Conservation (phyloP, 1,284 basidiomycete species). For the Ceratobasidium sp. region DNA sequence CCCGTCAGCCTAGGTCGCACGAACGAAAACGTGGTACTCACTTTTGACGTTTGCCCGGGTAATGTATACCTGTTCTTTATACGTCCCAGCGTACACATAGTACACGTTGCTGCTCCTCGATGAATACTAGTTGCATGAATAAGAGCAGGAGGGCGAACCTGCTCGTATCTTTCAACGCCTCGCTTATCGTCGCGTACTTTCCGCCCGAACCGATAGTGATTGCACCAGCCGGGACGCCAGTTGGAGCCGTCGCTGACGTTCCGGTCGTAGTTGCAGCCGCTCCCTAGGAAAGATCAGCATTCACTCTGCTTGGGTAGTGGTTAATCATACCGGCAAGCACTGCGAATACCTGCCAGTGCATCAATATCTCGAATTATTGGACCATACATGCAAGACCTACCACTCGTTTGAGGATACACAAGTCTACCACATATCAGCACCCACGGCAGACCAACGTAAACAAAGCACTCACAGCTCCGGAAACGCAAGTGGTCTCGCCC, state of each 20-base stretch:
- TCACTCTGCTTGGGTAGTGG: neutral
- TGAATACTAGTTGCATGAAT: conserved; percentile 19
- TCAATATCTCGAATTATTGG: neutral
- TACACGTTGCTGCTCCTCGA: neutral
- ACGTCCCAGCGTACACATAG: conserved; percentile 22
- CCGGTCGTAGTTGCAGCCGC: no score
- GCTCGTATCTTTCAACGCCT: conserved; percentile 12
- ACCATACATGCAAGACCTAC: neutral
- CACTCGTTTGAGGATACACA: conserved; percentile 16
- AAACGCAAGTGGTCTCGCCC: conserved; percentile 5
- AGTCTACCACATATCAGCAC: no score
- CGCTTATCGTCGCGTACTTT: conserved; percentile 34
- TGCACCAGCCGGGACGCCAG: conserved; percentile 44
- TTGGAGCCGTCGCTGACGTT: no score
- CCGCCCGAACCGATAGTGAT: conserved; percentile 34
- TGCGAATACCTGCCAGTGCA: conserved; percentile 27
- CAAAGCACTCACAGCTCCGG: conserved; percentile 1
- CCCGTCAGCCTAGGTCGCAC: neutral
- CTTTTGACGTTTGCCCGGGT: conserved; percentile 14
- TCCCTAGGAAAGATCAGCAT: neutral
- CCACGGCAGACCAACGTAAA: no score
- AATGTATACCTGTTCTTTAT: conserved; percentile 14
- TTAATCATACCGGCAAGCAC: neutral
- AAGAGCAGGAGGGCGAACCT: conserved; percentile 41
- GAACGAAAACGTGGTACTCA: neutral